Percentiles rank a stretch among this genome's conserved stretches.
phyloP scores from a whole-genome alignment of 352 stramenopile genomes.

The Phytophthora pseudosyringae region DNA sequence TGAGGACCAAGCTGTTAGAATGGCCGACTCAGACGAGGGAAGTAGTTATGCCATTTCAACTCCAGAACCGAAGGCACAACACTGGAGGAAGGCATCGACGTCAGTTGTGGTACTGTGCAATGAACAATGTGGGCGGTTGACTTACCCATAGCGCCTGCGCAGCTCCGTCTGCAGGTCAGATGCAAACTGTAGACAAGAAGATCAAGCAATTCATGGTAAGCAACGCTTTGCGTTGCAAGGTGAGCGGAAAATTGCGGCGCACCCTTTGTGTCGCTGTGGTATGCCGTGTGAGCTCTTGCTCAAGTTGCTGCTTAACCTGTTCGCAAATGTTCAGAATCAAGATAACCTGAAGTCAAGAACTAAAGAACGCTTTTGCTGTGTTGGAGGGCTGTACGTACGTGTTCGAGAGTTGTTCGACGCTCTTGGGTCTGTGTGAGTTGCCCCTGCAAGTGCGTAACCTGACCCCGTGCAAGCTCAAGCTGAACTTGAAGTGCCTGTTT shows the following conservation, averaged over 20 bases:
- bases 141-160: conserved; percentile 65
- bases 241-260: not conserved
- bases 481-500: conserved; percentile 35
- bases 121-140: not conserved
- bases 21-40: conserved; percentile 37
- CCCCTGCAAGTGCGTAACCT: conserved; percentile 25
- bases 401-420: conserved; percentile 24
- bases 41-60: conserved; percentile 60
- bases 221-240: not conserved
- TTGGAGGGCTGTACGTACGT: conserved; percentile 25
- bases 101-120: not conserved
- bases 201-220: conserved; percentile 8
- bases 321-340: conserved; percentile 4
- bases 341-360: not conserved
- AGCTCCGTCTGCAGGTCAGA: conserved; percentile 57
- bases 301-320: conserved; percentile 34
- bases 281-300: conserved; percentile 38
- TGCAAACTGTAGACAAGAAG: conserved; percentile 44
- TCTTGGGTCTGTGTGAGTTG: conserved; percentile 39
- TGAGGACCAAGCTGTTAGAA: conserved; percentile 14
- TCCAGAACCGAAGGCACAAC: conserved; percentile 60
- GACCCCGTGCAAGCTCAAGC: conserved; percentile 28
- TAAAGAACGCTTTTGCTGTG: not conserved
- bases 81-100: conserved; percentile 25
- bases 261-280: conserved; percentile 46